A percentile compares a stretch with the other conserved stretches of the same genome.
Conservation (phyloP, 78 protist species). For the Dictyostelium citrinum region DNA sequence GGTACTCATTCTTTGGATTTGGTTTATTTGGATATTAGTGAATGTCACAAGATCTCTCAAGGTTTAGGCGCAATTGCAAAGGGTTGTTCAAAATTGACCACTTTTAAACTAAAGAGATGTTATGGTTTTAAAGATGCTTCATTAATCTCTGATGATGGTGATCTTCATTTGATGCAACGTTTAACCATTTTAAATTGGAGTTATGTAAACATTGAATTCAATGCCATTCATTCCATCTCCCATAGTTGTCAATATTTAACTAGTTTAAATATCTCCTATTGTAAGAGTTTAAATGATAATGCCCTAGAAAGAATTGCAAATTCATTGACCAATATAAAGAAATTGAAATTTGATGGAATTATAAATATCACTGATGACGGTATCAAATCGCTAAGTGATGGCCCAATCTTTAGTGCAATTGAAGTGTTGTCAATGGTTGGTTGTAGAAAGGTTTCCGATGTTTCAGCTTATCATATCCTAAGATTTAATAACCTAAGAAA, state of each 20-base stretch:
- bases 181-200: constrained; percentile 43
- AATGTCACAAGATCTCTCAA: constrained; percentile 50
- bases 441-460: constrained; percentile 64
- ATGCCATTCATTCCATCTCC: constrained; percentile 52
- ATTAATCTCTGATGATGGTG: constrained; percentile 55
- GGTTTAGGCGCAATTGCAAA: constrained; percentile 47
- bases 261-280: constrained; percentile 27
- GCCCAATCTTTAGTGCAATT: not conserved
- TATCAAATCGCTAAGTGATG: constrained; percentile 39
- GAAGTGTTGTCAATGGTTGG: constrained; percentile 55
- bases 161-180: constrained; percentile 30
- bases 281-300: constrained; percentile 50
- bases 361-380: constrained; percentile 44
- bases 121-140: constrained; percentile 67
- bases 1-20: constrained; percentile 24
- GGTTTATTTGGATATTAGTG: constrained; percentile 51
- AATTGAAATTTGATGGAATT: constrained; percentile 52
- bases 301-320: constrained; percentile 64
- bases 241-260: constrained; percentile 36
- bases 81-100: constrained; percentile 46
- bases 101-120: constrained; percentile 29
- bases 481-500: constrained; percentile 27
- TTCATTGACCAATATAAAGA: constrained; percentile 9
- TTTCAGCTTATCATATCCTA: constrained; percentile 38
- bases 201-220: constrained; percentile 54